Base-by-base conservation (phyloP, 2,329 filamentous ascomycete genomes). In the Pseudonectria buxi region DNA sequence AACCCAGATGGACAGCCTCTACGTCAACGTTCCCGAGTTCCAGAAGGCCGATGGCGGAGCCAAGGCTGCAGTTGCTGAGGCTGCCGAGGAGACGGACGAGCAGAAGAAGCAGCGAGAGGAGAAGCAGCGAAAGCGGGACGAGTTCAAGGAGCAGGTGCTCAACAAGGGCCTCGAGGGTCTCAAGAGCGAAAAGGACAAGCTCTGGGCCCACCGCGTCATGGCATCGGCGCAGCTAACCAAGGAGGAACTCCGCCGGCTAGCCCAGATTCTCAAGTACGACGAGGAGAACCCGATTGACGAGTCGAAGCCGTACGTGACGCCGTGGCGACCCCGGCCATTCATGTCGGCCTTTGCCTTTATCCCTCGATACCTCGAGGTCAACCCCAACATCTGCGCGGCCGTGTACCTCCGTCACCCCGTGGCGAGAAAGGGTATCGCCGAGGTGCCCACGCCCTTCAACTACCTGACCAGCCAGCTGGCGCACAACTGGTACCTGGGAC, bases 321-420 rank as follows among this genome's bases (percentile, higher is more conserved):
- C 92, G 10, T 98, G 92, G 92, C 67, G 74, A 46, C 92, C 92
- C 10, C 75, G 88, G 37, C 74, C 83, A 34, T 96, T 77, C 63
- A 94, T 98, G 85, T 73, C 77, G 33, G 81, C 89, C 1, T 98
- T 98, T 63, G 88, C 89, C 15, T 95, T 95, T 63, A 88, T 98
- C 49, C 92, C 92, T 10, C 72, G 85, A 35, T 98, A 96, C 62
- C 76, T 98, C 41, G 94, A 98, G 67, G 92, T 98, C 51, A 95
- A 96, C 70, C 92, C 94, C 62, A 94, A 89, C 56, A 84, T 96
- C 53, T 98, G 92, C 64, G 83, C 89, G 1, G 92, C 92, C 10
- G 88, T 98, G 27, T 98, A 98, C 61, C 67, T 98, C 43, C 76
- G 92, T 39, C 90, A 98, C 67, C 92, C 92, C 0, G 90, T 96